Conservation (phyloP, 2,329 filamentous ascomycete species). For the Byssothecium circinans region DNA sequence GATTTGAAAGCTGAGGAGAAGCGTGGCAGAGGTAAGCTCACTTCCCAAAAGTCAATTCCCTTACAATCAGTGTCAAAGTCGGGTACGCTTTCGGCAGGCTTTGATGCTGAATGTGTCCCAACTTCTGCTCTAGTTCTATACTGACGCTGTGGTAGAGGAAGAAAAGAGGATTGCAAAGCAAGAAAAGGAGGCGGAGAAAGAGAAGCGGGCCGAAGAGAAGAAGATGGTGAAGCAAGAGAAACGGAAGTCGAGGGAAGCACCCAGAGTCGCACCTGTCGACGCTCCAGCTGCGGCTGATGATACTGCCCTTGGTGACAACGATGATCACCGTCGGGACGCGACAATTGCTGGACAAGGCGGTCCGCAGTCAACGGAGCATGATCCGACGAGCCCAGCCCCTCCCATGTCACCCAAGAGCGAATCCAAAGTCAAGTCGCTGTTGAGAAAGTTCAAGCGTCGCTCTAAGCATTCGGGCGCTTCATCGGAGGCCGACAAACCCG, state of each 20-base stretch:
- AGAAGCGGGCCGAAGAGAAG: constrained; percentile 58
- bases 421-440: constrained; percentile 41
- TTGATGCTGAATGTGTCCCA: too few species aligned
- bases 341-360: constrained; percentile 9
- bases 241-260: constrained; percentile 50
- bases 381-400: constrained; percentile 26
- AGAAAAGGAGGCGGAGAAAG: constrained; percentile 49
- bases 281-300: constrained; percentile 8
- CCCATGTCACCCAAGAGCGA: constrained; percentile 25
- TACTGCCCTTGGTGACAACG: constrained; percentile 13
- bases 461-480: constrained; percentile 33
- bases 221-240: constrained; percentile 55
- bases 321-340: constrained; percentile 24
- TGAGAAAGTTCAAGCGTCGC: constrained; percentile 44
- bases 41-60: neutral
- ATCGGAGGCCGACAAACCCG: constrained; percentile 32
- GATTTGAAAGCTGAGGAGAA: constrained; percentile 51
- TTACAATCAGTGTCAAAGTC: too few species aligned
- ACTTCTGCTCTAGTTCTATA: neutral
- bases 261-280: constrained; percentile 12
- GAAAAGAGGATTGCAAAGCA: constrained; percentile 54
- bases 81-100: too few species aligned
- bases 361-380: constrained; percentile 5
- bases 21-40: constrained; percentile 58
- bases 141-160: constrained; percentile 49